Base-by-base conservation (phyloP, 495 filamentous ascomycete genomes). In the Parathielavia hyrcaniae region DNA sequence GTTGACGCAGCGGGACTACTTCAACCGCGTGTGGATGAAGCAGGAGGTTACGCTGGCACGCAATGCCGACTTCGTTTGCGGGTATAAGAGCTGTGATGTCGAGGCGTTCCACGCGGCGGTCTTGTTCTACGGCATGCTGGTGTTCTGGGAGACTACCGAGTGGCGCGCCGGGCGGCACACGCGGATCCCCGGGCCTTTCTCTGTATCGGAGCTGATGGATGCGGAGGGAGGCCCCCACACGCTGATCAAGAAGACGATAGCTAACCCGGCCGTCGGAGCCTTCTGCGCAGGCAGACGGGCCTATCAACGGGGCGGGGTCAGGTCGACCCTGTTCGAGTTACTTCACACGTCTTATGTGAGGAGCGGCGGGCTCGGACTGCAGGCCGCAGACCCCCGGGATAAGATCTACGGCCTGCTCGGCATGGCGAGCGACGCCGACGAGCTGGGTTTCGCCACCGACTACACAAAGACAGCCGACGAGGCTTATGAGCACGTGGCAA, bases 21-120 rank as follows among this genome's bases (percentile, higher is more conserved):
- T 22, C 22, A 30, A 6, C 30, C 45, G 45, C 10, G 45, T 22
- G 11, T 48, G 45, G 45, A 32, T n/a, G 11, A 22, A 30, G 22
- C 45, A 48, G 45, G 45, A 48, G 23, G 30, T 48, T 32, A 22
- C 45, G 45, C 45, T 48, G 5, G 45, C 45, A 22, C 45, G 45
- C 11, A 12, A 48, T 22, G 45, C 22, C 22, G 22, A 30, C 45
- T 12, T 48, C 12, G 11, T 26, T 22, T 48, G 45, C 45, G 45
- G 45, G 22, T 1, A 12, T 12, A 22, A 48, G 45, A 22, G 22
- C 45, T 22, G 26, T 12, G 26, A 22, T 48, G 22, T 32, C 23
- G 23, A 32, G 22, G 45, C 45, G 11, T 48, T 48, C 45, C 22
- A 48, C 7, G 45, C 45, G 22, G 23, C 45, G 22, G 30, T 32